phyloP scores from a whole-genome alignment of 1,284 basidiomycete genomes.

The Ceratorhiza oryzae-sativae region DNA sequence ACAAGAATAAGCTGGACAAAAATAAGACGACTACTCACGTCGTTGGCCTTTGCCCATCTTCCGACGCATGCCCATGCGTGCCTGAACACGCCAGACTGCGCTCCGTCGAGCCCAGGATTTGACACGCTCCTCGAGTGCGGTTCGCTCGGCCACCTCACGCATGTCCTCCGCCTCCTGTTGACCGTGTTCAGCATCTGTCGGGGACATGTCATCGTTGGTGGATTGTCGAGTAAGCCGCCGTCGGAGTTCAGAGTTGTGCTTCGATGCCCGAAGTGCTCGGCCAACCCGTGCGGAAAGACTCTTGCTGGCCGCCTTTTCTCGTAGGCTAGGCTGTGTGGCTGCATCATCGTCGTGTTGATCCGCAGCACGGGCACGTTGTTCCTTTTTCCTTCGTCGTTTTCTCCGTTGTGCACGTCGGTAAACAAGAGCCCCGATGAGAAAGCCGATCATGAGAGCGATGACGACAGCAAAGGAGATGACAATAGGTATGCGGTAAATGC shows the following conservation, averaged over 20 bases:
- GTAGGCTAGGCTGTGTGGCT: not conserved
- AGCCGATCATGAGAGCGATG: constrained; percentile 36
- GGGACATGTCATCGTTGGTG: not conserved
- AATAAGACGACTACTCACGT: constrained; percentile 24
- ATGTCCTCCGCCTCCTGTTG: constrained; percentile 1
- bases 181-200: constrained; percentile 5
- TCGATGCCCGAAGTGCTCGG: not conserved
- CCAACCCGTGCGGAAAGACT: not conserved
- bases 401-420: not conserved
- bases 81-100: constrained; percentile 20
- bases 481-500: constrained; percentile 34
- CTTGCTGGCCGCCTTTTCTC: not conserved
- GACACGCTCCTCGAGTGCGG: constrained; percentile 10
- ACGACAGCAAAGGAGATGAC: constrained; percentile 31
- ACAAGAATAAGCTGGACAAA: constrained; percentile 20
- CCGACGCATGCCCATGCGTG: constrained; percentile 20
- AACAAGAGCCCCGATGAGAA: constrained; percentile 27
- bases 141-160: not conserved
- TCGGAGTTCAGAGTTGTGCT: not conserved
- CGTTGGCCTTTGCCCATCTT: not conserved
- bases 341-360: not conserved
- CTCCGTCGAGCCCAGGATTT: constrained; percentile 26
- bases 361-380: not conserved
- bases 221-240: not conserved
- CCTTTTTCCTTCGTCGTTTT: constrained; percentile 18